Percentiles rank a stretch among this genome's conserved stretches.
These are phyloP conservation scores for Lipomyces yamadae DNA, from an alignment of 805 yeast species.

Conservation along the genomic window DNA sequence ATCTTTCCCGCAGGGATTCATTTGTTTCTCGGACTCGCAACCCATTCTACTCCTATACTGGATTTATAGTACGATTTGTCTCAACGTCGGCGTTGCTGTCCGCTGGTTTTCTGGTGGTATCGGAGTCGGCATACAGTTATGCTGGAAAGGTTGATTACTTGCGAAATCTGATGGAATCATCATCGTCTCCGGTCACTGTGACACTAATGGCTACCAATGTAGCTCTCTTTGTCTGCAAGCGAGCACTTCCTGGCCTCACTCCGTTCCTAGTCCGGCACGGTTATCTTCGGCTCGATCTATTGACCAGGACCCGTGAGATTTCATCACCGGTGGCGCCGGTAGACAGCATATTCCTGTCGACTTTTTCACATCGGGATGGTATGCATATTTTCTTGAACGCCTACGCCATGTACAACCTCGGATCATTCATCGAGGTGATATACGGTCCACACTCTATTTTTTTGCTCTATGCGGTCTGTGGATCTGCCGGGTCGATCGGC, in stretches of 20 bases:
- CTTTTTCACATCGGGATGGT: slow-evolving; percentile 32
- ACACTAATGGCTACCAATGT: slow-evolving; percentile 18
- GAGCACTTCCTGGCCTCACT: slow-evolving; percentile 19
- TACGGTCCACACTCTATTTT: slow-evolving; percentile 24
- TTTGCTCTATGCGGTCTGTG: slow-evolving; percentile 22
- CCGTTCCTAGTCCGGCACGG: slow-evolving; percentile 28
- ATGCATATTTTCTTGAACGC: slow-evolving; percentile 25
- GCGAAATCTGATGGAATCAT: slow-evolving; percentile 4
- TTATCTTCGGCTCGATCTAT: slow-evolving; percentile 28
- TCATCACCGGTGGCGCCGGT: slow-evolving; percentile 16
- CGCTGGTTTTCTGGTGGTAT: slow-evolving; percentile 10
- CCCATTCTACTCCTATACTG: slow-evolving; percentile 8
- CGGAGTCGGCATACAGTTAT: not conserved
- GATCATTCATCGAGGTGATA: slow-evolving; percentile 22
- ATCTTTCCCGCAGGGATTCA: not conserved
- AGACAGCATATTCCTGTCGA: slow-evolving; percentile 19
- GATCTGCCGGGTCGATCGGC: slow-evolving; percentile 19
- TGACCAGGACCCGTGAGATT: slow-evolving; percentile 11
- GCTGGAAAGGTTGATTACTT: not conserved
- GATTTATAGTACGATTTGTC: slow-evolving; percentile 20
- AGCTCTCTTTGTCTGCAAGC: slow-evolving; percentile 24
- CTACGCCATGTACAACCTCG: slow-evolving; percentile 29
- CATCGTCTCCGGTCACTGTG: slow-evolving; percentile 29
- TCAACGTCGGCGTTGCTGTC: slow-evolving; percentile 18
- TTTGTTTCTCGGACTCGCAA: not conserved